Evolutionary conservation across 2,329 filamentous ascomycete species (phyloP), one percentile per base, ranked within the genome.

Genomic region (Akanthomyces dipterigenus): DNA sequence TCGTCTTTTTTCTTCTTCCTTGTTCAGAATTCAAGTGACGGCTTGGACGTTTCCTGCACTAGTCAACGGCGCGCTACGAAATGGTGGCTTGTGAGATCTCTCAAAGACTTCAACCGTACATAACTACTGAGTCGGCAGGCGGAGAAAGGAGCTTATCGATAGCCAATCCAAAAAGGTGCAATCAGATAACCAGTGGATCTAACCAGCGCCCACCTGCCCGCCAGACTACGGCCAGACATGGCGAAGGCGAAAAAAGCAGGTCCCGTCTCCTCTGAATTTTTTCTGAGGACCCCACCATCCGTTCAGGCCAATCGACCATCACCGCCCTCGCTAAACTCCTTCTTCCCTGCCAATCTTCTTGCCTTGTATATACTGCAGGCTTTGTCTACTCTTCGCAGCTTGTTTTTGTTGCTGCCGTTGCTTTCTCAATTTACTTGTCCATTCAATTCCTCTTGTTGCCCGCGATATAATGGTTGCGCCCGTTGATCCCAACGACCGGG

Each of bases 401-500:
- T 60, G 22, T 36, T 20, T 38, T 50, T 48, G 26, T 51, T 55
- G 22, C 48, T 43, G 8, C 24, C 16, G 24, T 36, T 12, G 24
- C 18, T 59, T 9, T 59, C 59, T 61, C 63, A 62, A 61, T 62
- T 63, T 53, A 59, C 63, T 55, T 45, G 34, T 62, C 55, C 62
- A 40, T 50, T 58, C 55, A 54, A 49, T 43, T 56, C 20, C 62
- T 50, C 31, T 49, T 48, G 53, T 20, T 31, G 8, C 56, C 14
- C 63, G 63, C 65, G 62, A 63, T 55, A 64, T 67, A 63, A 82
- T 82, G 80, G 76, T 77, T 74, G 70, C 70, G 66, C 77, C 75
- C 71, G 73, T 77, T 64, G 77, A 80, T 76, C 84, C 85, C 56
- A 78, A 76, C 68, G 81, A 87, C 68, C 82, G 85, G 70, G 80